These are phyloP conservation scores for Candida pseudoviswanathii DNA, from an alignment of 1,139 yeast species.

Conservation along the genomic window DNA sequence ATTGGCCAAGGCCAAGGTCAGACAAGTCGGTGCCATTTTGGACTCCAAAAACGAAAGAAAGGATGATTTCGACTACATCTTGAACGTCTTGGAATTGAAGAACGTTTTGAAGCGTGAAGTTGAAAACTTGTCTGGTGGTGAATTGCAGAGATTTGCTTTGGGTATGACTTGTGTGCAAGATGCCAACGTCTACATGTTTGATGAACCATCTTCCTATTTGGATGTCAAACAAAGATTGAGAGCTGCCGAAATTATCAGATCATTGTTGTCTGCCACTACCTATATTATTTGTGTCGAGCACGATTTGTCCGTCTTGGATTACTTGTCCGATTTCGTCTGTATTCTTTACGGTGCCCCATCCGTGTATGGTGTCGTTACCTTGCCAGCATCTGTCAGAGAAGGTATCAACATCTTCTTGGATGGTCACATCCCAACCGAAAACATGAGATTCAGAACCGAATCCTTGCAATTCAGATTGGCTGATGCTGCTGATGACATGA, in stretches of 20 bases:
- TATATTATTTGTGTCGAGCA: conserved; percentile 97
- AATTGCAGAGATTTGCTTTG: conserved; percentile 95
- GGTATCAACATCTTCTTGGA: conserved; percentile 97
- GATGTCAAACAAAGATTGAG: conserved; percentile 98
- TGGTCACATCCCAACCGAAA: conserved; percentile 96
- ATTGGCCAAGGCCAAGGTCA: conserved; percentile 80
- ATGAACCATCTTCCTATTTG: conserved; percentile 96
- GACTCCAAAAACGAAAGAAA: conserved; percentile 71
- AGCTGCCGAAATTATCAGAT: conserved; percentile 93
- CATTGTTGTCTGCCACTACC: conserved; percentile 69
- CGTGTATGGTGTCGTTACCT: conserved; percentile 95
- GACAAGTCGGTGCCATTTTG: conserved; percentile 83
- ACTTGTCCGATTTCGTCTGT: conserved; percentile 94
- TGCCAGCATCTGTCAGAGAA: conserved; percentile 96
- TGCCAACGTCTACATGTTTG: conserved; percentile 98
- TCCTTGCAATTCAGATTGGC: conserved; percentile 90
- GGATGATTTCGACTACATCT: conserved; percentile 60
- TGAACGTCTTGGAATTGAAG: conserved; percentile 70
- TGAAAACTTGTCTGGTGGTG: conserved; percentile 93
- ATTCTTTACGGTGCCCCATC: conserved; percentile 97
- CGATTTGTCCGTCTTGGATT: conserved; percentile 95
- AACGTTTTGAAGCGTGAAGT: conserved; percentile 84
- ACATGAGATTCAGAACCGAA: conserved; percentile 94
- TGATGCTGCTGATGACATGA: conserved; percentile 83
- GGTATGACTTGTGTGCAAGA: conserved; percentile 95